Evolutionary conservation across 2,329 filamentous ascomycete species (phyloP).

Genomic region (Sordariomycetes sp.): DNA sequence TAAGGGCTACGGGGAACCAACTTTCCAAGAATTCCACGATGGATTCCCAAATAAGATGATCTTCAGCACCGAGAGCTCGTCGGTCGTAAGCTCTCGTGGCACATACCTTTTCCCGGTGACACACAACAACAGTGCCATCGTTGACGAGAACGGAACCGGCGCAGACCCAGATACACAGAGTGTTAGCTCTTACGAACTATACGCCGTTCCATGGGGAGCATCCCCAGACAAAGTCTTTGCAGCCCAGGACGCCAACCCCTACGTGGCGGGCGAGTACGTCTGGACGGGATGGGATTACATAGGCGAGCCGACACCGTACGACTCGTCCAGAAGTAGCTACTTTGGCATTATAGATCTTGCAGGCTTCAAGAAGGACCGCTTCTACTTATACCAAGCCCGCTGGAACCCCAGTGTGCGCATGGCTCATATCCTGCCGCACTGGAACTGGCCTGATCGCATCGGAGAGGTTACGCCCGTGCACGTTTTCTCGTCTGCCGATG

Average conservation of each 20-base stretch:
- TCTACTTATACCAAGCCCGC: slow-evolving; percentile 42
- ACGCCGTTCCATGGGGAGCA: slow-evolving; percentile 32
- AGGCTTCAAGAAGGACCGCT: slow-evolving; percentile 46
- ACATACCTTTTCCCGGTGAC: slow-evolving; percentile 44
- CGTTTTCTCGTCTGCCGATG: slow-evolving; percentile 39
- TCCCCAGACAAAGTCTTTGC: slow-evolving; percentile 44
- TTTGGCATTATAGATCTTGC: slow-evolving; percentile 48
- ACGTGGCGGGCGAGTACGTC: slow-evolving; percentile 43
- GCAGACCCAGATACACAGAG: slow-evolving; percentile 2
- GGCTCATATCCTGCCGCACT: slow-evolving; percentile 45
- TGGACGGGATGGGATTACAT: slow-evolving; percentile 42
- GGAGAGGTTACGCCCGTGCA: slow-evolving; percentile 42
- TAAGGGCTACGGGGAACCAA: slow-evolving; percentile 17
- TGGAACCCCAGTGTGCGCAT: slow-evolving; percentile 37
- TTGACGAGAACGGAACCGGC: slow-evolving; percentile 13
- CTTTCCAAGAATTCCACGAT: slow-evolving; percentile 32
- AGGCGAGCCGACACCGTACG: slow-evolving; percentile 39
- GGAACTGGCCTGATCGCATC: slow-evolving; percentile 39
- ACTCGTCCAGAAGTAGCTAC: slow-evolving; percentile 37
- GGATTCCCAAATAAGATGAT: slow-evolving; percentile 37
- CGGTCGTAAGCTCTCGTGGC: slow-evolving; percentile 37
- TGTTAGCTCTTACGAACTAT: slow-evolving; percentile 42
- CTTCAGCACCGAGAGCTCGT: slow-evolving; percentile 30
- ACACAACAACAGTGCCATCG: slow-evolving; percentile 21
- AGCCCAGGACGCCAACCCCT: slow-evolving; percentile 34